A percentile compares a stretch with the other conserved stretches of the same genome.
Evolutionary conservation across 2,329 filamentous ascomycete genomes (phyloP).

Genomic region (Thielaviopsis cerberus): DNA sequence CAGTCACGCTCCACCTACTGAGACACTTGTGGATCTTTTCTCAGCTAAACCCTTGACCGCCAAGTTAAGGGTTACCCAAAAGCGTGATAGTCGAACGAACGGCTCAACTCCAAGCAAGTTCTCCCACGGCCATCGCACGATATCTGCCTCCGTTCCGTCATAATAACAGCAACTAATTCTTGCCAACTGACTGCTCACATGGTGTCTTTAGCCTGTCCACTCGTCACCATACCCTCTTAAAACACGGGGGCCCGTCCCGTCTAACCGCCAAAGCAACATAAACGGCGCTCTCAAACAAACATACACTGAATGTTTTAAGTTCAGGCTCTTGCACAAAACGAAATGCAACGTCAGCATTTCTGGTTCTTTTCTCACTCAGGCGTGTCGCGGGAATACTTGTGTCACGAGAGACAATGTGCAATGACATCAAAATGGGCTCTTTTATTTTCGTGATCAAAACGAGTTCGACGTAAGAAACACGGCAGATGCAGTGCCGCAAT

Average conservation of each 20-base stretch:
- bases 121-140: not conserved
- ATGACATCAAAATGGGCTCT: too few relatives aligned
- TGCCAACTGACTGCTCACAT: too few relatives aligned
- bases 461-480: not conserved
- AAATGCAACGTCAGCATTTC: not conserved
- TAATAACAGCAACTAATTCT: not conserved
- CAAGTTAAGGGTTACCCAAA: not conserved
- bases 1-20: not conserved
- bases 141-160: not conserved
- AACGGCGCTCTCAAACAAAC: not conserved
- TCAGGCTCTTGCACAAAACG: not conserved
- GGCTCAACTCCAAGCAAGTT: not conserved
- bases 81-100: not conserved
- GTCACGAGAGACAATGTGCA: not conserved
- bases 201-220: not conserved
- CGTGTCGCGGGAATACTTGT: not conserved
- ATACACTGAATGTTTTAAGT: not conserved
- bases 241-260: not conserved
- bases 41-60: not conserved
- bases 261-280: not conserved
- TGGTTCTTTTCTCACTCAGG: not conserved
- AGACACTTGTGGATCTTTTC: not conserved
- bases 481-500: not conserved
- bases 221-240: not conserved
- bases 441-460: too few relatives aligned